Conservation (phyloP, 805 yeast species). For the Ogataea allantospora region DNA sequence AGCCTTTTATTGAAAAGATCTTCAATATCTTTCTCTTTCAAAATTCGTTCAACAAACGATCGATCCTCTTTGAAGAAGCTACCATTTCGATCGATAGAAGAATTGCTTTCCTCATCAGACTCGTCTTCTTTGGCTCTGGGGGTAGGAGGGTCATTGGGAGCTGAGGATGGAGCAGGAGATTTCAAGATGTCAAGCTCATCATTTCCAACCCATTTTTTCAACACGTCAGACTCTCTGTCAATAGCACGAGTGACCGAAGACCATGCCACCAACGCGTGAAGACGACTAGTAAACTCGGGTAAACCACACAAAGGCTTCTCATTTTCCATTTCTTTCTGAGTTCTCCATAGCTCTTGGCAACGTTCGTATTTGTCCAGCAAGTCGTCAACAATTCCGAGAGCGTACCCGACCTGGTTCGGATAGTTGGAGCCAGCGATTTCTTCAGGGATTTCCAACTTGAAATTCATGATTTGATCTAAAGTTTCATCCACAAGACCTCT, state of each 20-base stretch:
- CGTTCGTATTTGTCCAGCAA: slow-evolving; percentile 61
- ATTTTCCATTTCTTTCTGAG: slow-evolving; percentile 68
- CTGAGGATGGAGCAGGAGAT: slow-evolving; percentile 17
- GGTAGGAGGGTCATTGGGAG: neutral
- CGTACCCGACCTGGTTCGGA: slow-evolving; percentile 31
- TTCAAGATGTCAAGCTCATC: slow-evolving; percentile 65
- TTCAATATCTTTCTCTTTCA: slow-evolving; percentile 77
- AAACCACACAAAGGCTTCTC: slow-evolving; percentile 73
- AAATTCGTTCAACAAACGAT: slow-evolving; percentile 76
- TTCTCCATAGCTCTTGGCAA: slow-evolving; percentile 77
- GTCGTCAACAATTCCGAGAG: slow-evolving; percentile 50
- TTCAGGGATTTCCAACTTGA: slow-evolving; percentile 50
- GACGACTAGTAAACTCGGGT: slow-evolving; percentile 58
- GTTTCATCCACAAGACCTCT: slow-evolving; percentile 72
- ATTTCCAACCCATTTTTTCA: slow-evolving; percentile 82
- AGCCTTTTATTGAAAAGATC: slow-evolving; percentile 69
- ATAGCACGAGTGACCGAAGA: slow-evolving; percentile 69
- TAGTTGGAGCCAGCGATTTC: slow-evolving; percentile 19
- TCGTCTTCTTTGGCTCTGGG: slow-evolving; percentile 3
- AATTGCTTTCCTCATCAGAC: slow-evolving; percentile 9
- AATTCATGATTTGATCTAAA: slow-evolving; percentile 64
- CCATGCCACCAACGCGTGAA: slow-evolving; percentile 86
- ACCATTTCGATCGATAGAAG: slow-evolving; percentile 13
- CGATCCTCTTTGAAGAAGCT: slow-evolving; percentile 57
- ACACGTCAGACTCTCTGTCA: slow-evolving; percentile 53